Evolutionary conservation across 257 asterid genomes (phyloP).

Genomic region (Nicotiana undulata): DNA sequence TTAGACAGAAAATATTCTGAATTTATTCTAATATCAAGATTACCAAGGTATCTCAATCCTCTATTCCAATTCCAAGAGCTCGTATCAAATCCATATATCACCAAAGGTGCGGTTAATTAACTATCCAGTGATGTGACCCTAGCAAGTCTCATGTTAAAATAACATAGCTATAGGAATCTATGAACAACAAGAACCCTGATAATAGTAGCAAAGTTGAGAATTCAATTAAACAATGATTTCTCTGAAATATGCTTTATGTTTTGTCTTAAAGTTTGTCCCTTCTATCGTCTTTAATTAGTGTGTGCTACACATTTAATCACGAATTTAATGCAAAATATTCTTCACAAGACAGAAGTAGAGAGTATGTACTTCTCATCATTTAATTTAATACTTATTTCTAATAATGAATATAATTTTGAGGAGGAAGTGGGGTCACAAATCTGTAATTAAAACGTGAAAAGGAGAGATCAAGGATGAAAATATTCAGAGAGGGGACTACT

Average conservation of each 20-base stretch:
- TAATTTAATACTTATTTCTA: no score
- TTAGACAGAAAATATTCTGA: no score
- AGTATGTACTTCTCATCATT: not conserved
- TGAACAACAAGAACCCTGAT: not conserved
- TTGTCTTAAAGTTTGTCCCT: not conserved
- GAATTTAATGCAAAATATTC: not conserved
- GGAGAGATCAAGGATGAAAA: not conserved
- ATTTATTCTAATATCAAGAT: no score
- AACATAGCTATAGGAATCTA: not conserved
- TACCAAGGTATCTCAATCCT: no score
- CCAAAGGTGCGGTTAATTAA: not conserved
- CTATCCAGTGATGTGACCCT: not conserved
- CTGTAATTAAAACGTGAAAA: not conserved
- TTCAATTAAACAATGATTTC: not conserved
- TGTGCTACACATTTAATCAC: not conserved
- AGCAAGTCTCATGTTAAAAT: not conserved
- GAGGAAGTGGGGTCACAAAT: not conserved
- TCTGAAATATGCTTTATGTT: not conserved
- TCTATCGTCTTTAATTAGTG: not conserved
- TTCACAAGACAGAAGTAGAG: not conserved
- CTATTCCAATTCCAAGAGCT: no score
- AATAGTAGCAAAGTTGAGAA: not conserved
- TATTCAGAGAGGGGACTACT: slow-evolving; percentile 7
- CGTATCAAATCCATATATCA: no score
- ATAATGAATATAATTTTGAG: not conserved